phyloP scores from a whole-genome alignment of 768 basidiomycete genomes.

The Sporobolomyces phaffii region DNA sequence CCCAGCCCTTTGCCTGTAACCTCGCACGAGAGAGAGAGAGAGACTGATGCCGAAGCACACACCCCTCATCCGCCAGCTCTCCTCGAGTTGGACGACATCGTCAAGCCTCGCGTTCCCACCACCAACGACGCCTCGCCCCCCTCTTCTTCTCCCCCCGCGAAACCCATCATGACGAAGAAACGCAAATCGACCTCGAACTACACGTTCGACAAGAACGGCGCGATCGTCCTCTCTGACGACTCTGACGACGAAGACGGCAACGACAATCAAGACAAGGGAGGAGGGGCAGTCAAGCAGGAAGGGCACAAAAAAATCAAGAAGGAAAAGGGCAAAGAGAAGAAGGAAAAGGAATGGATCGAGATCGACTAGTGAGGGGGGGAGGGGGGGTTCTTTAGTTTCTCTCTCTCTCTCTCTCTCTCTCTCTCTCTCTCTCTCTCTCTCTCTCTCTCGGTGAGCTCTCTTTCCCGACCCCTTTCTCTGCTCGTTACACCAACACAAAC shows the following conservation, averaged over 20 bases:
- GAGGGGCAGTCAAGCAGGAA: constrained; percentile 11
- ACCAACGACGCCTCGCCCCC: neutral
- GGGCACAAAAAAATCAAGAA: constrained; percentile 4
- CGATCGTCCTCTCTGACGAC: constrained; percentile 13
- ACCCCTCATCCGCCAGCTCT: neutral
- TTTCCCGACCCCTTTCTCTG: neutral
- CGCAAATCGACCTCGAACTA: neutral
- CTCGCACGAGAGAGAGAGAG: neutral
- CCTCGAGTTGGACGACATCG: constrained; percentile 24
- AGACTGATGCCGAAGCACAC: too few relatives aligned
- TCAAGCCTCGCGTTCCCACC: neutral
- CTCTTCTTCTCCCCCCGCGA: neutral
- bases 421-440: too few relatives aligned
- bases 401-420: neutral
- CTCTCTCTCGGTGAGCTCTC: neutral
- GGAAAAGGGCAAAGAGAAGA: constrained; percentile 7
- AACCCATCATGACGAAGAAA: neutral
- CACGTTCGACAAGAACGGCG: constrained; percentile 1
- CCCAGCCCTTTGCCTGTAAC: neutral
- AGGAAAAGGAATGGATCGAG: constrained; percentile 6
- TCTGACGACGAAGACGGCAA: constrained; percentile 2
- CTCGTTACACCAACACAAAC: too few relatives aligned
- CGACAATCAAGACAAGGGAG: neutral
- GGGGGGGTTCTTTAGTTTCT: neutral
- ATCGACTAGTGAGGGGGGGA: neutral